Evolutionary conservation across 768 basidiomycete genomes (phyloP), one percentile per base, ranked within the genome.

Genomic region (Panaeolus papilionaceus): DNA sequence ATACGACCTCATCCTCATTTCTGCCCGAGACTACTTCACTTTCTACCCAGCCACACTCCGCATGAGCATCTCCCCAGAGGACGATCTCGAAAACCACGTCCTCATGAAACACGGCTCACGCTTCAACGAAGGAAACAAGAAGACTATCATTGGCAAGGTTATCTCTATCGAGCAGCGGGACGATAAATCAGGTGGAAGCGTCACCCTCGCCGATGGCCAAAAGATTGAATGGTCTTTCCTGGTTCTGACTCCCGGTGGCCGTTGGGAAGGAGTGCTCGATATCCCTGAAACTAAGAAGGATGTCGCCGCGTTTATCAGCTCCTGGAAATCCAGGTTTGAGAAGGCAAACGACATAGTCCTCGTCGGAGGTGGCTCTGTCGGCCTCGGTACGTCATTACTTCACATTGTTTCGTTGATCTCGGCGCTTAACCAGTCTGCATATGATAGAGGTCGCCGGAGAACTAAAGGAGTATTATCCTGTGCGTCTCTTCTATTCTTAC

Each of bases 311-410:
- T 78, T 72, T 58, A 66, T 82, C 20, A 67, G 71, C 3, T 65
- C 69, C 0, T 80, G 77, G 73, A 77, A 79, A 39, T 67, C 71
- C 14, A 78, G 78, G 51, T 80, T 85, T 58, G 71, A 73, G 61
- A 68, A 73, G 6, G 81, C 84, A 14, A 73, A 77, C 28, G 77
- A 85, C 73, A 80, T 88, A 67, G 79, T 87, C 7, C 71, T 90
- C 37, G 86, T 80, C 0, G 89, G 88, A 26, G 88, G 88, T 40
- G 89, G 88, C 37, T 81, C 87, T 4, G 80, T 90, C 38, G 87
- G 84, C 3, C 69, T 85, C 51, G 80, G 83, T 82, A 64, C 11
- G 78, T 20, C 16, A 20, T 28, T 63, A 12, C 12, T 61, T n/a
- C 20, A 20, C 20, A 18, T 20, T 20, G 38, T 20, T 10, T 14